These are phyloP conservation scores for Trichomonascus vanleenenianus DNA, from an alignment of 805 yeast genomes.

Conservation along the genomic window DNA sequence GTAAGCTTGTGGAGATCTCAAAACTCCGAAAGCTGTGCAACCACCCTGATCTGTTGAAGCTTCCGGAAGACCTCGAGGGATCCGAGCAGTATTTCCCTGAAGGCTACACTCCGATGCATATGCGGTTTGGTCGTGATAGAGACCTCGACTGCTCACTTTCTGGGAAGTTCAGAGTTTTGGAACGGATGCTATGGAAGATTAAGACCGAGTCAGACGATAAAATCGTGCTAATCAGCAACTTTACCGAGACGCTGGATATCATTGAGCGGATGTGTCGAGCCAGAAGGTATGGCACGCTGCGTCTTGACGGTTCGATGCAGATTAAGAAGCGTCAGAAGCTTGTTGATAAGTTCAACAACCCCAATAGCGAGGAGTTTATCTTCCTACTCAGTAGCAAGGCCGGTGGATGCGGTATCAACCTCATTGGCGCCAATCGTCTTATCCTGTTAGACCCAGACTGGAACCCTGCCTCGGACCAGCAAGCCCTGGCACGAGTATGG, in stretches of 20 bases:
- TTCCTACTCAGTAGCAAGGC: slow-evolving; percentile 91
- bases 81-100: slow-evolving; percentile 54
- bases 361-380: slow-evolving; percentile 79
- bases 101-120: slow-evolving; percentile 48
- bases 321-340: slow-evolving; percentile 88
- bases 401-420: slow-evolving; percentile 97
- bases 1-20: slow-evolving; percentile 86
- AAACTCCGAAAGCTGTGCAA: slow-evolving; percentile 83
- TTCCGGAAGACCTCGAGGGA: slow-evolving; percentile 75
- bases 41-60: slow-evolving; percentile 78
- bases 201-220: slow-evolving; percentile 82
- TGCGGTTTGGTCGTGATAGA: slow-evolving; percentile 48
- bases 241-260: slow-evolving; percentile 88
- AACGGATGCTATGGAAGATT: slow-evolving; percentile 74
- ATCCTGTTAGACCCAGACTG: slow-evolving; percentile 88
- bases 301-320: slow-evolving; percentile 89
- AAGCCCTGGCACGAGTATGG: slow-evolving; percentile 97
- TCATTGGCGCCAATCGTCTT: slow-evolving; percentile 91
- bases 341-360: slow-evolving; percentile 87
- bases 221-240: slow-evolving; percentile 89
- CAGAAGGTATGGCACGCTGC: slow-evolving; percentile 63
- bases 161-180: slow-evolving; percentile 79
- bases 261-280: slow-evolving; percentile 79
- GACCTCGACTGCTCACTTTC: slow-evolving; percentile 76
- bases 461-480: slow-evolving; percentile 99